A percentile compares a stretch with the other conserved stretches of the same genome.
These are phyloP conservation scores for Petunia secreta DNA, from an alignment of 257 asterid genomes.

Conservation along the genomic window DNA sequence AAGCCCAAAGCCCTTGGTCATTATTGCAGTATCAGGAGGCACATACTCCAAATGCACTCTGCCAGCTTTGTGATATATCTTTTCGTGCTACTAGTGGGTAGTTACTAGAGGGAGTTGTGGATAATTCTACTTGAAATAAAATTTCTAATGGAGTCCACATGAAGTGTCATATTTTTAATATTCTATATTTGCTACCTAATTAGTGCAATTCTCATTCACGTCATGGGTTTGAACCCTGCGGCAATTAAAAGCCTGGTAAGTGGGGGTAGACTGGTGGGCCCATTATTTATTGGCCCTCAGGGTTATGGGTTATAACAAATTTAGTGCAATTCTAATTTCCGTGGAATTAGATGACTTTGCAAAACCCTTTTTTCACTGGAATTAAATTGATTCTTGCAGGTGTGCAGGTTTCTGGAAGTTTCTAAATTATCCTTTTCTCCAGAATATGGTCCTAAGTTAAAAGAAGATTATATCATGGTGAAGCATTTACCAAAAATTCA, in stretches of 20 bases:
- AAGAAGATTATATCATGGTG: conserved; percentile 90
- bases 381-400: conserved; percentile 46
- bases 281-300: too few species aligned
- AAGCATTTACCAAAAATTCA: conserved; percentile 70
- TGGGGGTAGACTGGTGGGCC: too few species aligned
- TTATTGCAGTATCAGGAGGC: conserved; percentile 10
- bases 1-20: background rate
- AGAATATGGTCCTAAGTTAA: conserved; percentile 92
- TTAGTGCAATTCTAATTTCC: too few species aligned
- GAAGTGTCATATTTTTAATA: background rate
- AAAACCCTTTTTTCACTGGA: conserved; percentile 15
- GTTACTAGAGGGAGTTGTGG: conserved; percentile 7
- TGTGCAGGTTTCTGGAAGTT: conserved; percentile 89
- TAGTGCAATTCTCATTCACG: background rate
- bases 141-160: background rate
- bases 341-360: background rate
- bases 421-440: conserved; percentile 88
- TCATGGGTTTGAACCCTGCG: too few species aligned
- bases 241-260: too few species aligned
- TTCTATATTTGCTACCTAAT: background rate
- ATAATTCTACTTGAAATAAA: background rate
- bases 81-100: background rate
- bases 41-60: background rate
- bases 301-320: too few species aligned
- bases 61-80: conserved; percentile 5